These are phyloP conservation scores for Alternaria ventricosa DNA, from an alignment of 2,329 filamentous ascomycete species.

Conservation along the genomic window DNA sequence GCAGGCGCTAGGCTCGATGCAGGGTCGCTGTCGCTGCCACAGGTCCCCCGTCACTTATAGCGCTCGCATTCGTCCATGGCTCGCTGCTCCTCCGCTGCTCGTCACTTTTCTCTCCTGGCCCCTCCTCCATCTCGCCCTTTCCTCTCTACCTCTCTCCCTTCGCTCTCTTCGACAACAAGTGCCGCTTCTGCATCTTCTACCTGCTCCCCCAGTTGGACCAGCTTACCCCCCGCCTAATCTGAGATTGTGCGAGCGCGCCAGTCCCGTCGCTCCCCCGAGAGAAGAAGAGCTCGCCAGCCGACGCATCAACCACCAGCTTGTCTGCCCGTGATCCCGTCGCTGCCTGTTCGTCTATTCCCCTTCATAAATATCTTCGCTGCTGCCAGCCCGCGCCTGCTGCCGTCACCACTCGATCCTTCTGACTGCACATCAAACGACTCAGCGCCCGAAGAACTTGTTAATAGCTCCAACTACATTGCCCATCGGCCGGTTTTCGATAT, in stretches of 20 bases:
- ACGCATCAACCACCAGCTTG: constrained; percentile 24
- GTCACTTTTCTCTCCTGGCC: constrained; percentile 42
- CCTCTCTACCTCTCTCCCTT: constrained; percentile 52
- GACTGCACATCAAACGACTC: constrained; percentile 15
- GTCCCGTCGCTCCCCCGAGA: constrained; percentile 45
- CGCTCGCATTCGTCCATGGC: constrained; percentile 19
- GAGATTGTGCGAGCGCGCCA: constrained; percentile 42
- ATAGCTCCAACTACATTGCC: constrained; percentile 47
- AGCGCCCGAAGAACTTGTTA: constrained; percentile 40
- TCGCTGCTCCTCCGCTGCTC: constrained; percentile 64
- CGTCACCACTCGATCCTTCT: constrained; percentile 25
- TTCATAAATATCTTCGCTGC: constrained; percentile 22
- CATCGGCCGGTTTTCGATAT: constrained; percentile 47
- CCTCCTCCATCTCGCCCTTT: constrained; percentile 52
- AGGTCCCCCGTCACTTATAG: constrained; percentile 26
- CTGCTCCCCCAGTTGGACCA: constrained; percentile 40
- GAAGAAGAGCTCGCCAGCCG: constrained; percentile 36
- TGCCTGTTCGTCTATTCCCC: constrained; percentile 34
- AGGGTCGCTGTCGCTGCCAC: constrained; percentile 19
- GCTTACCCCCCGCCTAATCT: constrained; percentile 40
- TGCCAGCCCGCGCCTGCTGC: constrained; percentile 22
- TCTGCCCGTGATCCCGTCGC: constrained; percentile 32
- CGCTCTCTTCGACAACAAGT: constrained; percentile 33
- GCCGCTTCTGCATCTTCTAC: constrained; percentile 48
- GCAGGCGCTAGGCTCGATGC: constrained; percentile 17